Base-by-base conservation (phyloP, 257 asterid genomes). In the Penstemon eatonii region DNA sequence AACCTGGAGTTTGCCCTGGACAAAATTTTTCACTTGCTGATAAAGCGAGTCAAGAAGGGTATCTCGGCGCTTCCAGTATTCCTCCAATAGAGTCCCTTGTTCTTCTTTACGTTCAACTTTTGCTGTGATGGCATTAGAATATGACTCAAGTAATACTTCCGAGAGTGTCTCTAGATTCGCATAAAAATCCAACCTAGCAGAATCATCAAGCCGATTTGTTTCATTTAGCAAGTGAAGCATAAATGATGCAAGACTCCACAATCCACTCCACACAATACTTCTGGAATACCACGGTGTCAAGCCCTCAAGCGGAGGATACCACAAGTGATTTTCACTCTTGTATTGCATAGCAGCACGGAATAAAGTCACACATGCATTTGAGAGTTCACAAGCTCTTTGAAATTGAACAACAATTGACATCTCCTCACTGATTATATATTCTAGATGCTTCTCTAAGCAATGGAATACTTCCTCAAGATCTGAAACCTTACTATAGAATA, bases 261-360 rank as follows among this genome's bases (percentile, higher is more conserved):
- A 77, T 63, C 99, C 97, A 66, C 70, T 74, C 78, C 89, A 78
- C 46, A 90, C 92, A 65, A 83, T 77, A 74, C 78, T 70, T 83
- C 84, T 90, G 75, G 92, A 84, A 80, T 74, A 85, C 97, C 99
- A 93, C 13, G 99, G 97, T 33, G 86, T 85, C 79, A 90, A 81
- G 73, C 99, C 95, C 79, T 86, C 95, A 42, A 84, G 79, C 8
- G 86, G 83, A 69, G 97, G 97, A 78, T 93, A 90, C 97, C 99
- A 90, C 73, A 90, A 65, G 79, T 84, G 84, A 71, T 93, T 80
- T 77, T 88, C 90, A 65, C 81, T 84, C 83, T 86, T 81, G 79
- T 87, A 88, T 39, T 83, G 85, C 82, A 78, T 74, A 73, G 94
- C 80, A 58, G 91, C 82, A 70, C 74, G 86, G 80, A 88, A 79